Evolutionary conservation across 2,329 filamentous ascomycete species (phyloP).

Genomic region (Zasmidium angulare): DNA sequence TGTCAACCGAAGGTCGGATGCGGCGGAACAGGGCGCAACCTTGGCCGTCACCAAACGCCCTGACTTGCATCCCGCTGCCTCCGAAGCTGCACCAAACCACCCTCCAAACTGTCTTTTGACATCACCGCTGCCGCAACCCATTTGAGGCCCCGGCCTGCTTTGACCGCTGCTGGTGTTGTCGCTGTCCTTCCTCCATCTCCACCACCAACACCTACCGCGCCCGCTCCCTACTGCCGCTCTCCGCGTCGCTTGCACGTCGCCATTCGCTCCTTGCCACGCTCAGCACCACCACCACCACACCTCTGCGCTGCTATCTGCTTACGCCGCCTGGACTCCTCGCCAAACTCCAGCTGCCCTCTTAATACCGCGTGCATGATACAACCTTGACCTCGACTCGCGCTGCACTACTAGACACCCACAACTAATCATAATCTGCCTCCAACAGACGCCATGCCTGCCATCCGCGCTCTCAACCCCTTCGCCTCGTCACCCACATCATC

Average conservation of each 20-base stretch:
- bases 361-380: not conserved
- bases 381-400: not conserved
- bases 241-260: not conserved
- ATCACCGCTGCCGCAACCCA: no score
- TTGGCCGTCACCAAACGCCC: no score
- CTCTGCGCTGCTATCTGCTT: not conserved
- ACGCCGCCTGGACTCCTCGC: not conserved
- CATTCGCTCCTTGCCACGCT: not conserved
- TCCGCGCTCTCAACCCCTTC: conserved; percentile 61
- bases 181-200: not conserved
- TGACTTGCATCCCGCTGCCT: no score
- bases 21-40: no score
- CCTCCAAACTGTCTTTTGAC: no score
- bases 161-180: no score
- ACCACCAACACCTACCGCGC: not conserved
- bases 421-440: conserved; percentile 31
- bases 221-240: not conserved
- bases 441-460: conserved; percentile 57
- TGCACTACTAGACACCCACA: conserved; percentile 1
- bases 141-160: no score
- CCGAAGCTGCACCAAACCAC: no score
- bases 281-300: not conserved
- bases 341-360: not conserved
- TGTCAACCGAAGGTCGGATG: no score
- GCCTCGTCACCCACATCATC: conserved; percentile 52